These are phyloP conservation scores for Penicillium atrosanguineum DNA, from an alignment of 495 filamentous ascomycete species.

Conservation along the genomic window DNA sequence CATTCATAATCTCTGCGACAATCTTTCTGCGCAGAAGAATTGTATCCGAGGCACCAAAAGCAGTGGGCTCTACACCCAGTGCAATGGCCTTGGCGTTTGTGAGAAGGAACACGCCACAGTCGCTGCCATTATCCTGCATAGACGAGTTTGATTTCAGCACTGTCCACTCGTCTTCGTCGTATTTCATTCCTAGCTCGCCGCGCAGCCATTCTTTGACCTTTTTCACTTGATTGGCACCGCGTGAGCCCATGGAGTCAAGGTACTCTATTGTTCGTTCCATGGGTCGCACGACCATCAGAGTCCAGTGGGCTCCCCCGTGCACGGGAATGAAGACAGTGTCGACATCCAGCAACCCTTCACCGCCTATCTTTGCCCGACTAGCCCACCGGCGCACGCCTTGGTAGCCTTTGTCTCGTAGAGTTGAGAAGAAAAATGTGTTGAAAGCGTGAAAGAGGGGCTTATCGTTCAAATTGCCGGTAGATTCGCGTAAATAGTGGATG, in stretches of 20 bases:
- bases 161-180: conserved; percentile 61
- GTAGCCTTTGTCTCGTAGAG: conserved; percentile 52
- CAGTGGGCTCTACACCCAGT: conserved; percentile 59
- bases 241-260: conserved; percentile 65
- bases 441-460: conserved; percentile 67
- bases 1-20: conserved; percentile 66
- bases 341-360: conserved; percentile 50
- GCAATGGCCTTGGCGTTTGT: conserved; percentile 71
- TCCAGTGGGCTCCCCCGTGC: conserved; percentile 51
- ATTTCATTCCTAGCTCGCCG: conserved; percentile 55
- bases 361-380: conserved; percentile 54
- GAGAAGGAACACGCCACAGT: conserved; percentile 80
- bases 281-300: conserved; percentile 69
- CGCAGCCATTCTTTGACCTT: conserved; percentile 55
- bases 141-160: conserved; percentile 46
- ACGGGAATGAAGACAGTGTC: conserved; percentile 65
- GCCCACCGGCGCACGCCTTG: conserved; percentile 51
- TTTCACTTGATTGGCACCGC: conserved; percentile 29
- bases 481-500: conserved; percentile 56
- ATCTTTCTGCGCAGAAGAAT: conserved; percentile 58
- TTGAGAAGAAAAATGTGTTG: conserved; percentile 68
- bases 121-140: conserved; percentile 65
- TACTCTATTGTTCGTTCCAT: conserved; percentile 62
- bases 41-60: conserved; percentile 57
- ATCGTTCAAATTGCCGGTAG: conserved; percentile 43